Base-by-base conservation (phyloP, 257 asterid genomes). In the Forsythia viridissima region DNA sequence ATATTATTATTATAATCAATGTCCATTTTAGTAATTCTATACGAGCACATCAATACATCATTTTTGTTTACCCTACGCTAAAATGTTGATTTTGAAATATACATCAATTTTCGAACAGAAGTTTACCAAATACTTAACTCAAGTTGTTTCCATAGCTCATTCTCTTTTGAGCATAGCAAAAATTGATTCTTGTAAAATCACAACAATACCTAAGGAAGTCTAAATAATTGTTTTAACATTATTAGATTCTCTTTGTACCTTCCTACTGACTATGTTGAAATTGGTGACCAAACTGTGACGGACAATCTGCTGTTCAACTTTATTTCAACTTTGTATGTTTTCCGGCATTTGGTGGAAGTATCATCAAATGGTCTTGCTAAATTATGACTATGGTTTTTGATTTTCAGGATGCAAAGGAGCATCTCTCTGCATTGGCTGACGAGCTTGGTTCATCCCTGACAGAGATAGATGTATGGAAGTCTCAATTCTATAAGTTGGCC, bases 321-420 rank as follows among this genome's bases (percentile, higher is more conserved):
- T 82, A 74, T 67, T 82, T 55, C 61, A 30, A 30, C 34, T 30
- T 30, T 30, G 2, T 30, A 30, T 30, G 34, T 46, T 66, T 63
- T 59, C 61, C 74, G 9, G 48, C 79, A 51, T 65, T 76, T 70
- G 61, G 68, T 77, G 4, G 37, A 74, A 42, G 63, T 65, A 59
- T 65, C 74, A 78, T 55, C 24, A 40, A 8, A 63, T 39, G 42
- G 70, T 66, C 77, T 71, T 83, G 76, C 76, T 79, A 76, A 85
- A 61, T 42, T 75, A 12, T 66, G 42, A 42, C 70, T 82, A 55
- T 78, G 76, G 6, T 75, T 89, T 84, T 74, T 76, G 76, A 8
- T 76, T 90, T 84, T 72, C 92, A 96, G 99, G 99, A 96, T 57
- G 99, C 98, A 37, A 96, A 96, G 89, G 99, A 96, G 85, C 99